Evolutionary conservation across 2,329 filamentous ascomycete genomes (phyloP).

Genomic region (Fusarium sp.): DNA sequence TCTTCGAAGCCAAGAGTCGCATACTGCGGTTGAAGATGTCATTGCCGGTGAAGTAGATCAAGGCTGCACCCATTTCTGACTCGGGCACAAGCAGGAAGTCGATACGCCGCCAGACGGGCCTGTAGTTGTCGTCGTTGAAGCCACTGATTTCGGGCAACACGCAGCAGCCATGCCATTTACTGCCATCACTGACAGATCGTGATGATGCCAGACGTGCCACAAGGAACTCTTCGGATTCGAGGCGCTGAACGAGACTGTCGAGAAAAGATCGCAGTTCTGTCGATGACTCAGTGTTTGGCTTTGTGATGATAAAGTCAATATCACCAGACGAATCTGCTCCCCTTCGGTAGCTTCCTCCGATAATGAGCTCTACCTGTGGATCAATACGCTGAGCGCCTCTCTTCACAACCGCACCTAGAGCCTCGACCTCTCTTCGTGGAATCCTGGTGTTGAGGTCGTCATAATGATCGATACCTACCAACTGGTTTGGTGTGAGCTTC

Average conservation of each 20-base stretch:
- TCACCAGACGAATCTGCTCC: slow-evolving; percentile 83
- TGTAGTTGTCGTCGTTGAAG: slow-evolving; percentile 53
- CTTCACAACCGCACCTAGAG: slow-evolving; percentile 76
- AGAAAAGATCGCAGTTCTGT: slow-evolving; percentile 75
- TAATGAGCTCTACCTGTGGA: slow-evolving; percentile 75
- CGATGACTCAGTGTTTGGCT: slow-evolving; percentile 67
- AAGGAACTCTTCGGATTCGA: slow-evolving; percentile 77
- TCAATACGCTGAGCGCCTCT: slow-evolving; percentile 73
- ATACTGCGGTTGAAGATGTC: slow-evolving; percentile 95
- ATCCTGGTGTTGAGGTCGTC: slow-evolving; percentile 85
- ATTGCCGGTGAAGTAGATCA: slow-evolving; percentile 97
- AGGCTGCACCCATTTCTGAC: slow-evolving; percentile 83
- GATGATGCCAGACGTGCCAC: slow-evolving; percentile 77
- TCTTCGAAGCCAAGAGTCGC: slow-evolving; percentile 82
- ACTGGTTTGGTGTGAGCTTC: slow-evolving; percentile 78
- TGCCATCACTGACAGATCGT: slow-evolving; percentile 66
- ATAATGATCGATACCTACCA: slow-evolving; percentile 83
- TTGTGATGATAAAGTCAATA: slow-evolving; percentile 88
- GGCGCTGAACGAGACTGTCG: slow-evolving; percentile 71
- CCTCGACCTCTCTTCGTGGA: slow-evolving; percentile 80
- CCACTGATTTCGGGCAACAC: slow-evolving; percentile 69
- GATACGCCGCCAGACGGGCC: slow-evolving; percentile 80
- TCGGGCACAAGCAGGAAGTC: slow-evolving; percentile 89
- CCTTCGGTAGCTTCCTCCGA: slow-evolving; percentile 88
- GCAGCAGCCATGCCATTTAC: slow-evolving; percentile 92